phyloP scores from a whole-genome alignment of 805 yeast genomes.

The Wickerhamomyces alni region DNA sequence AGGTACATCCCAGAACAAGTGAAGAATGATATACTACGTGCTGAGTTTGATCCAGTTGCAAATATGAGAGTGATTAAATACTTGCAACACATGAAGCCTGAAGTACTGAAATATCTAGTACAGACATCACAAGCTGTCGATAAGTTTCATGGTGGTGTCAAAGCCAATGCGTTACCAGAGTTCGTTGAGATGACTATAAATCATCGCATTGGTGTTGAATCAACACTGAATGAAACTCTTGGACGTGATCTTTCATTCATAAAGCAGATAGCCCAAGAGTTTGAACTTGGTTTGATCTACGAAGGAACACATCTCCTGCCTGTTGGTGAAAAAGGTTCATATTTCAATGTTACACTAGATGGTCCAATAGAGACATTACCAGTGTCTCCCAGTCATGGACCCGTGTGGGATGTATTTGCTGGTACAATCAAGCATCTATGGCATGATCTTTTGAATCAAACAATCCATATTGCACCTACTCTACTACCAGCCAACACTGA shows the following conservation, averaged over 20 bases:
- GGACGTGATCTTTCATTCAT: conserved; percentile 16
- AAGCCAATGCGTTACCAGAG: conserved; percentile 76
- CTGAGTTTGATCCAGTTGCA: conserved; percentile 30
- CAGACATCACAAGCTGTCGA: conserved; percentile 22
- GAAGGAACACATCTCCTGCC: conserved; percentile 11
- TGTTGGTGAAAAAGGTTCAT: conserved; percentile 22
- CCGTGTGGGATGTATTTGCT: conserved; percentile 16
- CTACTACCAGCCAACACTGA: conserved; percentile 69
- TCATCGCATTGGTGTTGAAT: conserved; percentile 59
- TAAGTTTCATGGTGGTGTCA: conserved; percentile 60
- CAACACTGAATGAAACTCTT: conserved; percentile 34
- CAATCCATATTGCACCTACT: conserved; percentile 47
- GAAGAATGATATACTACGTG: conserved; percentile 17
- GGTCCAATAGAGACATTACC: conserved; percentile 11
- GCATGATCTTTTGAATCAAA: conserved; percentile 28
- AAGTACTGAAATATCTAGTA: conserved; percentile 10
- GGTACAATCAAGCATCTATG: conserved; percentile 38
- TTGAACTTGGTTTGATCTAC: conserved; percentile 16
- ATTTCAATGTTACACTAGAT: conserved; percentile 18
- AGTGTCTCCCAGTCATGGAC: conserved; percentile 11
- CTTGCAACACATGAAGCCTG: conserved; percentile 7
- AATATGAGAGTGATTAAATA: conserved; percentile 29
- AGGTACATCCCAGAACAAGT: background rate
- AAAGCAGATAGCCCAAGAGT: conserved; percentile 14
- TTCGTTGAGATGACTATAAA: conserved; percentile 40